A percentile compares a stretch with the other conserved stretches of the same genome.
These are phyloP conservation scores for Saccharomycopsis oosterbeekiorum DNA, from an alignment of 805 yeast species.

Conservation along the genomic window DNA sequence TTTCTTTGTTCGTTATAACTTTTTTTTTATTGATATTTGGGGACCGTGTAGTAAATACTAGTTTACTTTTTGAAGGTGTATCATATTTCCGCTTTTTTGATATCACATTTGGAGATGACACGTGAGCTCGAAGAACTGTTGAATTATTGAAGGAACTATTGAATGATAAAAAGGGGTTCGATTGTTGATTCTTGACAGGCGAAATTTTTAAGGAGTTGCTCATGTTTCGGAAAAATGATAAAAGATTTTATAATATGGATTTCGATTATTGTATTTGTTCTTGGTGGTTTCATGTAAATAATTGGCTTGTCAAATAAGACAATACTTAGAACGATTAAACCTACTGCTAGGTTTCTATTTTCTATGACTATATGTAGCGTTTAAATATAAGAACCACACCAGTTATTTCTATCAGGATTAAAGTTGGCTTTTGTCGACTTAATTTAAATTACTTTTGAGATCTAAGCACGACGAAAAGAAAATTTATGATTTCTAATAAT, in stretches of 20 bases:
- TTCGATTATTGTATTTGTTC: background rate
- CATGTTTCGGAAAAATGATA: background rate
- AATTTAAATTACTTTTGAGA: no score
- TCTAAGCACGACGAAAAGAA: no score
- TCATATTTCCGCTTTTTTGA: background rate
- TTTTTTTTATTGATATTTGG: conserved; percentile 2
- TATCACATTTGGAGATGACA: background rate
- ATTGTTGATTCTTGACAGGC: background rate
- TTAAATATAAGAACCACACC: background rate
- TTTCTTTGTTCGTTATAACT: background rate
- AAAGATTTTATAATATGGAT: background rate
- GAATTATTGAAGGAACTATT: background rate
- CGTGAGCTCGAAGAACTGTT: background rate
- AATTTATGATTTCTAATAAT: no score
- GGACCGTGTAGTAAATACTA: conserved; percentile 3
- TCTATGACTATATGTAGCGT: background rate
- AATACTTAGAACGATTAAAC: background rate
- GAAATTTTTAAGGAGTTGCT: background rate
- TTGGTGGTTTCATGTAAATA: background rate
- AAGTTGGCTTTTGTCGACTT: no score
- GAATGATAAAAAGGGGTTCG: background rate
- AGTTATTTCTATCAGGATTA: no score
- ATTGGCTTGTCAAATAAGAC: no score
- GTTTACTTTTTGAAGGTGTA: conserved; percentile 4
- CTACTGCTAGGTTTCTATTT: no score